A percentile compares a stretch with the other conserved stretches of the same genome.
Conservation (phyloP, 257 asterid species). For the Coffea canephora region DNA sequence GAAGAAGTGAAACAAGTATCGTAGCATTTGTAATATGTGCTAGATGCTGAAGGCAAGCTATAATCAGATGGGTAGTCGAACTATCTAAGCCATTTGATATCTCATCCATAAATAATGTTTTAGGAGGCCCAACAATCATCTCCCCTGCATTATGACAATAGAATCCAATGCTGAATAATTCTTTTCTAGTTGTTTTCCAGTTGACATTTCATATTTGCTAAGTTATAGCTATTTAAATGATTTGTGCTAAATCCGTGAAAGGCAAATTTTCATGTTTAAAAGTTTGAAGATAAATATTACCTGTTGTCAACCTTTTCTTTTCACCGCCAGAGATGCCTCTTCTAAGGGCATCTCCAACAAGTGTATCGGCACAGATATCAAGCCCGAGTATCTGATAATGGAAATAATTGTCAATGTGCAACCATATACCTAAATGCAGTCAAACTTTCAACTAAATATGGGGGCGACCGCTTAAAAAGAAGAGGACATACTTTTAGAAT, state of each 20-base stretch:
- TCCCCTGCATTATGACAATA: background rate
- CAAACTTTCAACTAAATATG: background rate
- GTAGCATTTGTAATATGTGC: background rate
- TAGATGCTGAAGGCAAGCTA: background rate
- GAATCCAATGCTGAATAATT: background rate
- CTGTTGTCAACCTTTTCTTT: background rate
- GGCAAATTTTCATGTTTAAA: too few relatives aligned
- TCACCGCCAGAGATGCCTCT: background rate
- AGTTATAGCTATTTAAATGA: background rate
- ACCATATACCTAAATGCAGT: background rate
- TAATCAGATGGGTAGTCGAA: background rate
- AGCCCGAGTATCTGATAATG: background rate
- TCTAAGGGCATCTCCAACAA: background rate
- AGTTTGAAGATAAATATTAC: too few relatives aligned
- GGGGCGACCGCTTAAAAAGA: background rate
- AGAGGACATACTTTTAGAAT: conserved; percentile 14
- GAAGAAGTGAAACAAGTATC: background rate
- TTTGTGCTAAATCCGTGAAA: background rate
- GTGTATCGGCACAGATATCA: background rate
- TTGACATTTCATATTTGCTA: background rate
- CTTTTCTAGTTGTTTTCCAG: background rate
- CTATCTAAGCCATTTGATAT: background rate
- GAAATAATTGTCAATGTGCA: background rate
- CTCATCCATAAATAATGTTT: background rate
- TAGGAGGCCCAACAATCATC: background rate